Evolutionary conservation across 2,329 filamentous ascomycete genomes (phyloP), one percentile per base, ranked within the genome.

Genomic region (Colletotrichum tropicale): DNA sequence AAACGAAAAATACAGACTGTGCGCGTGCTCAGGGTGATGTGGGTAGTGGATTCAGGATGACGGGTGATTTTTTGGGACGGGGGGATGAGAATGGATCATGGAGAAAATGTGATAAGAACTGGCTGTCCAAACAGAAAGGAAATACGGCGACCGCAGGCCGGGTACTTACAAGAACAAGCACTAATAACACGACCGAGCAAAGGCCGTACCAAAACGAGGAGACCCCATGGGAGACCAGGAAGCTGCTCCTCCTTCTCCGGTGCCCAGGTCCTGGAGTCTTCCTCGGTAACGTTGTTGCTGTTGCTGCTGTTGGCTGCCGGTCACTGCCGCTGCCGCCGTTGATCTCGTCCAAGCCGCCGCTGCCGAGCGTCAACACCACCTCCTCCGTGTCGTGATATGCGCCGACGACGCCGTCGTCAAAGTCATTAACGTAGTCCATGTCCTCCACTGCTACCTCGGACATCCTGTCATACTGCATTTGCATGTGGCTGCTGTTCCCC

Each of bases 181-280:
- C 66, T 58, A 76, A 66, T 16, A 76, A 62, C 71, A 55, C 74
- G 34, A 75, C 74, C 71, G 74, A 75, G 66, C 71, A 76, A 74
- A 71, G 65, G 74, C 74, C 74, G 71, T 76, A 76, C 66, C 70
- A 73, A 76, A 76, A 66, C n/a, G 74, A 74, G 74, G 74, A 76
- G 71, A 76, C 71, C 74, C 74, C 74, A 55, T 74, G 74, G 71
- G 74, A 75, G 66, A 76, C 74, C 71, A 76, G 66, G 66, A 76
- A 70, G 73, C 73, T 75, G 48, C 74, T 76, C 71, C 74, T 76
- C 71, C 73, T 75, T 73, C 58, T 75, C 70, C 73, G 73, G 64
- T 65, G 65, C 66, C 65, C 67, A 58, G 70, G 58, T 70, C 65
- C 67, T 68, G 70, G 58, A 52, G 36, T 48, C 34, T 26, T 52